These are phyloP conservation scores for Peterozyma toletana DNA, from an alignment of 805 yeast species.

Conservation along the genomic window DNA sequence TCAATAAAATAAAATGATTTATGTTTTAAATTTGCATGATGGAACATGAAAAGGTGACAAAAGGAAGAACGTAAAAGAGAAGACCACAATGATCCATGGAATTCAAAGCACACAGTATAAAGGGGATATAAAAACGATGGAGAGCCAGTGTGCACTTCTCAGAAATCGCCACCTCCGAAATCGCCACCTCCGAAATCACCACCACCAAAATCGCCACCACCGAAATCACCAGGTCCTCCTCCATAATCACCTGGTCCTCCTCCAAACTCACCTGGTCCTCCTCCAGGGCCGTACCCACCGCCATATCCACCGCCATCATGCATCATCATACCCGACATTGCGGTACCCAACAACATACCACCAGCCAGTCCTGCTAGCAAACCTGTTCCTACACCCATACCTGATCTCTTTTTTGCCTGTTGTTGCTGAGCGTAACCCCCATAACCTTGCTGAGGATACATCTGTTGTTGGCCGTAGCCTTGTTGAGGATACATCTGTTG, in stretches of 20 bases:
- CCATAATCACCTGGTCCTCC: slow-evolving; percentile 1
- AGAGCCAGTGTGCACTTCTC: neutral
- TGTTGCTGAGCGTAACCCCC: slow-evolving; percentile 8
- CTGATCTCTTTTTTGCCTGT: slow-evolving; percentile 8
- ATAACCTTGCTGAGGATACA: slow-evolving; percentile 13
- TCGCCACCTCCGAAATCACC: slow-evolving; percentile 4
- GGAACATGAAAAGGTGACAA: neutral
- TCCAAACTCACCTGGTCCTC: neutral
- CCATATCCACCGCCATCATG: slow-evolving; percentile 1
- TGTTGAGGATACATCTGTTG: slow-evolving; percentile 13
- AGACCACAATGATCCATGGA: neutral
- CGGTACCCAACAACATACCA: slow-evolving; percentile 18
- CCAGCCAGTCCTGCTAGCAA: slow-evolving; percentile 24
- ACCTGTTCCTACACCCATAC: slow-evolving; percentile 22
- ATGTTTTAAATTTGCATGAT: no score
- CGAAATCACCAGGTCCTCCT: no score
- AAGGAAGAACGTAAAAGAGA: neutral
- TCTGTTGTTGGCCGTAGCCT: slow-evolving; percentile 12
- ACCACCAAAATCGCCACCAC: slow-evolving; percentile 5
- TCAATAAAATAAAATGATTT: no score
- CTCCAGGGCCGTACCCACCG: neutral
- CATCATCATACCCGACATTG: slow-evolving; percentile 10
- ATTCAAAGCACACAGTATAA: neutral
- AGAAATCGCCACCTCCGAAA: slow-evolving; percentile 4
- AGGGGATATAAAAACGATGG: neutral